phyloP scores from a whole-genome alignment of 192 early-diverging fungal species.

The Gamsiella multidivaricata region DNA sequence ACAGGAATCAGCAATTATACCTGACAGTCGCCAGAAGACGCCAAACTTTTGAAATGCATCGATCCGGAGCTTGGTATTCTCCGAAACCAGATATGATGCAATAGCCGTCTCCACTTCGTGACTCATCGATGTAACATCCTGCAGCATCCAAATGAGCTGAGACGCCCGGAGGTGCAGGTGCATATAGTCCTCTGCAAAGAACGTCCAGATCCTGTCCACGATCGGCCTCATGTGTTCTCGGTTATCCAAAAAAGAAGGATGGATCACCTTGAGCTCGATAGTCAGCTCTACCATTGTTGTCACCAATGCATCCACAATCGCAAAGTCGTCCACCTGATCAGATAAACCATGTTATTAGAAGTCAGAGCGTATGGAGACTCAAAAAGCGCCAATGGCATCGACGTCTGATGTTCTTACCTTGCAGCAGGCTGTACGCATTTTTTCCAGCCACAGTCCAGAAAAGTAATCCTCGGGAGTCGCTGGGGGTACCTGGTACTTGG shows the following conservation, averaged over 20 bases:
- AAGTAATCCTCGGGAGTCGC: constrained; percentile 21
- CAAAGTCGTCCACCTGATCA: constrained; percentile 51
- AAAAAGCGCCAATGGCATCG: background rate
- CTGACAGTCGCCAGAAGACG: constrained; percentile 76
- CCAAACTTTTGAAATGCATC: constrained; percentile 72
- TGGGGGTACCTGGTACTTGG: constrained; percentile 27
- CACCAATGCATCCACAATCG: constrained; percentile 59
- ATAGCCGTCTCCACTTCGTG: constrained; percentile 72
- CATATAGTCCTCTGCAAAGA: constrained; percentile 65
- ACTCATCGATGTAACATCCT: constrained; percentile 60
- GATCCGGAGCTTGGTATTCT: constrained; percentile 45
- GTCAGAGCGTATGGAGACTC: background rate
- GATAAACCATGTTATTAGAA: background rate
- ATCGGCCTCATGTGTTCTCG: constrained; percentile 51
- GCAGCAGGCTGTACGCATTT: constrained; percentile 31
- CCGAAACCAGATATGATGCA: constrained; percentile 58
- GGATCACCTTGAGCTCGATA: constrained; percentile 48
- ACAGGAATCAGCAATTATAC: constrained; percentile 9
- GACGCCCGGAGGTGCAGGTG: constrained; percentile 70
- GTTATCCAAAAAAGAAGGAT: constrained; percentile 38
- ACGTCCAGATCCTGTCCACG: constrained; percentile 75
- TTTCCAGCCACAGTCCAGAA: constrained; percentile 36
- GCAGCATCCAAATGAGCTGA: constrained; percentile 74
- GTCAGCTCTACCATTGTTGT: constrained; percentile 59
- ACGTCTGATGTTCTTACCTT: constrained; percentile 10